Evolutionary conservation across 2,329 filamentous ascomycete species (phyloP).

Genomic region (Dactylellina drechsleri): DNA sequence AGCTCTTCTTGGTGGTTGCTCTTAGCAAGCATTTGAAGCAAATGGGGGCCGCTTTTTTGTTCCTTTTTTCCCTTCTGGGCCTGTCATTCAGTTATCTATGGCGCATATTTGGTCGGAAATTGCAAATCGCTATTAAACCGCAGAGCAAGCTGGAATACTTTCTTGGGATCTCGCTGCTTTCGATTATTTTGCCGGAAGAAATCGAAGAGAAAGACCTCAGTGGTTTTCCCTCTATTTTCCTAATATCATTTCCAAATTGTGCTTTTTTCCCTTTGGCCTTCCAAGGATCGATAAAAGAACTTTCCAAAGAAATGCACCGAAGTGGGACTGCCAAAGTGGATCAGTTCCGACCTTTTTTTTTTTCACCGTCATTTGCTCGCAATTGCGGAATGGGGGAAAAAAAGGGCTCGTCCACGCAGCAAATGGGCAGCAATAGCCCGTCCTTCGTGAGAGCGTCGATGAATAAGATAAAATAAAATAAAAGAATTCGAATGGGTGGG

Average conservation of each 20-base stretch:
- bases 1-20: constrained; percentile 11
- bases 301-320: constrained; percentile 46
- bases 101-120: constrained; percentile 54
- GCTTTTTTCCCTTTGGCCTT: constrained; percentile 31
- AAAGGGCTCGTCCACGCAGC: constrained; percentile 26
- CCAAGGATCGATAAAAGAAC: constrained; percentile 46
- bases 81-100: constrained; percentile 48
- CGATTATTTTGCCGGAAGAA: constrained; percentile 26
- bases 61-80: constrained; percentile 7
- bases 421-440: constrained; percentile 26
- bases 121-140: constrained; percentile 52
- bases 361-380: constrained; percentile 24
- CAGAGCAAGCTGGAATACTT: constrained; percentile 18
- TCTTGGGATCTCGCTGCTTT: neutral
- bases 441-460: constrained; percentile 7
- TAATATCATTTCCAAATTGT: no score
- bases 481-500: constrained; percentile 32
- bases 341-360: constrained; percentile 27
- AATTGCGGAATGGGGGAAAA: constrained; percentile 25
- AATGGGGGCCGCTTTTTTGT: constrained; percentile 45
- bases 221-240: no score
- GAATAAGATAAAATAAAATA: constrained; percentile 1
- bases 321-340: constrained; percentile 47
- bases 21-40: neutral
- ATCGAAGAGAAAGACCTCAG: neutral